Evolutionary conservation across 2,329 filamentous ascomycete species (phyloP), one percentile per base, ranked within the genome.

Genomic region (Pseudogymnoascus verrucosus): DNA sequence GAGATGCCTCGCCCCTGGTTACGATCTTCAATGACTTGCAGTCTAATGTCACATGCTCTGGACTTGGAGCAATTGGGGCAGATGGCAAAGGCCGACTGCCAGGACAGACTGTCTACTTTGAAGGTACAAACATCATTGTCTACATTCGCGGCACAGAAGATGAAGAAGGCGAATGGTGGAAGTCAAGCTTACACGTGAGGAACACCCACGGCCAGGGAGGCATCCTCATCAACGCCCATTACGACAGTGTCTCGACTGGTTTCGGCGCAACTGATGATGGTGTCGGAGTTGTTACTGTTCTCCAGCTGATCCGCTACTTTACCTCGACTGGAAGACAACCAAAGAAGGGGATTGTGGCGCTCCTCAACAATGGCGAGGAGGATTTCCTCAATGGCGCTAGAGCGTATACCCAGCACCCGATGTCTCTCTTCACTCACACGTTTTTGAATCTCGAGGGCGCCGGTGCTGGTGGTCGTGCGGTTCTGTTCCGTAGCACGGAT

Each of bases 361-460:
- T 98, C 28, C 83, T 98, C 72, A 99, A 99, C 80, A 97, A 98
- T 71, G 93, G 90, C 37, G 95, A 99, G 73, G 95, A 99, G 74
- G 93, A 98, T 71, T 95, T 87, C 37, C 79, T 98, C 10, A 90
- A 96, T 68, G 95, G 95, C 0, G 92, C 93, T 5, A 84, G 86
- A 65, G 92, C 89, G 5, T 97, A 96, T 71, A 87, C 89, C 28
- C 86, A 91, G 68, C 91, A 93, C 73, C 90, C 92, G 0, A 80
- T 96, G 67, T 86, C 91, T 10, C 85, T 85, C 62, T 89, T 96
- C 64, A 84, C 91, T 8, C 89, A 93, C 72, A 91, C 91, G 0
- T 98, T 99, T 72, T 79, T 98, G 68, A 99, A 99, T 69, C 84
- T 99, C 14, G 95, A 99, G 76, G 95, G 95, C 11, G 93, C 93